A percentile compares a stretch with the other conserved stretches of the same genome.
These are phyloP conservation scores for Urostyla sp. DNA, from an alignment of 73 alveolate species.

Conservation along the genomic window DNA sequence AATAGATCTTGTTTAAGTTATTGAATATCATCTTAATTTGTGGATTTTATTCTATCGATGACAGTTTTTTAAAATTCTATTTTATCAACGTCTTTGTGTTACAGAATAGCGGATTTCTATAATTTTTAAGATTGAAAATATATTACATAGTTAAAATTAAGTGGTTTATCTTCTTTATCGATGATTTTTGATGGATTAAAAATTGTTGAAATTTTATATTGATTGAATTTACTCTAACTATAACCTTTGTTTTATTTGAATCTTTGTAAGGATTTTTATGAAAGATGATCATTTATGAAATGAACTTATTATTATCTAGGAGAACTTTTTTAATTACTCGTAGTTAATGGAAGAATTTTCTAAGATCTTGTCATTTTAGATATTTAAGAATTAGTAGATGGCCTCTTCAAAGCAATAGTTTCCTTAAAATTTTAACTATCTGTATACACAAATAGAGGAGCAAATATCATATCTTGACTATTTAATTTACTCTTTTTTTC, in stretches of 20 bases:
- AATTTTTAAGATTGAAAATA: not conserved
- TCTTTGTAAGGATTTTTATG: not conserved
- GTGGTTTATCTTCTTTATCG: not conserved
- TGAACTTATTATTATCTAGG: too few species aligned
- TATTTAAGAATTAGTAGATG: too few species aligned
- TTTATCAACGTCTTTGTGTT: constrained; percentile 3
- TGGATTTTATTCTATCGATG: constrained; percentile 8
- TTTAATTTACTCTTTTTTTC: too few species aligned
- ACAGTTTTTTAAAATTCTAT: constrained; percentile 35
- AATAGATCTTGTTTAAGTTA: not conserved
- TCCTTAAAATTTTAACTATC: too few species aligned
- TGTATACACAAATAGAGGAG: too few species aligned
- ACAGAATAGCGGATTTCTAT: constrained; percentile 18
- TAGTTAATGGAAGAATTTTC: not conserved
- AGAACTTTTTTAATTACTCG: not conserved
- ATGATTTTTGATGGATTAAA: too few species aligned
- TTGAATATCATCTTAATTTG: not conserved
- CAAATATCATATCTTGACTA: too few species aligned
- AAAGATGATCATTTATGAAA: too few species aligned
- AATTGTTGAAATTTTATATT: not conserved
- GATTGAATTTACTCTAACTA: not conserved
- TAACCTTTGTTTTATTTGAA: too few species aligned
- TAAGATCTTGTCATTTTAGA: too few species aligned
- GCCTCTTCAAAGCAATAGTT: too few species aligned
- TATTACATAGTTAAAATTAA: not conserved